Evolutionary conservation across 176 grass and related monocot species (phyloP).

Genomic region (Elymus sibiricus): DNA sequence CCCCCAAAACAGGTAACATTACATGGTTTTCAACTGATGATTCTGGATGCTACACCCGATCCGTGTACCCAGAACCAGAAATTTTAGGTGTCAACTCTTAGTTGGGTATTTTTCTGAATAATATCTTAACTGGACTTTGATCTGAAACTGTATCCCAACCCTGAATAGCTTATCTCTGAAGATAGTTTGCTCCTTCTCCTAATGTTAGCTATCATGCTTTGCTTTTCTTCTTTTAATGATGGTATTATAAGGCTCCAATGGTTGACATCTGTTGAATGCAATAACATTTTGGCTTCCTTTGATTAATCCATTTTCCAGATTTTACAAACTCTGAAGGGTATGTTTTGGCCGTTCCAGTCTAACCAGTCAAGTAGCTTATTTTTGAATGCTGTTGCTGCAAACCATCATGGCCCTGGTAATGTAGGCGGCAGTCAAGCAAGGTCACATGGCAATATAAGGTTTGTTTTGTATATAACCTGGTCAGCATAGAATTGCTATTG

Average conservation of each 20-base stretch:
- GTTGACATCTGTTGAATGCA: not conserved
- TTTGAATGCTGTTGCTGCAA: conserved; percentile 69
- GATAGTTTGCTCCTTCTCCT: not conserved
- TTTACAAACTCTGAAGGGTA: conserved; percentile 69
- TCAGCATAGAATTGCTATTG: not conserved
- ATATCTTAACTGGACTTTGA: not conserved
- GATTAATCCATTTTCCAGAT: conserved; percentile 46
- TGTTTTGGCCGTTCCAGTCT: conserved; percentile 89
- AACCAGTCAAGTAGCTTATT: conserved; percentile 68
- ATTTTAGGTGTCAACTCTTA: not conserved
- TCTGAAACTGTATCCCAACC: not conserved
- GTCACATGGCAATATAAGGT: conserved; percentile 58
- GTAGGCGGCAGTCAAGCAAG: conserved; percentile 33
- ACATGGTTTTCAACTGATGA: not conserved
- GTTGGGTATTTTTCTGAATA: not conserved
- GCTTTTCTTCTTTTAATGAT: not conserved
- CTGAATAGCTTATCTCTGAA: not conserved
- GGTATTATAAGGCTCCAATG: not conserved
- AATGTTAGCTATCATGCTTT: not conserved
- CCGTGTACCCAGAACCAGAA: not conserved
- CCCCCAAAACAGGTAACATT: not conserved
- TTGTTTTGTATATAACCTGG: conserved; percentile 12
- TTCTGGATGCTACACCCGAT: not conserved
- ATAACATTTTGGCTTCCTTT: not conserved
- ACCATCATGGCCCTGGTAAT: conserved; percentile 42